phyloP scores from a whole-genome alignment of 352 stramenopile genomes.

The Plasmopara halstedii region DNA sequence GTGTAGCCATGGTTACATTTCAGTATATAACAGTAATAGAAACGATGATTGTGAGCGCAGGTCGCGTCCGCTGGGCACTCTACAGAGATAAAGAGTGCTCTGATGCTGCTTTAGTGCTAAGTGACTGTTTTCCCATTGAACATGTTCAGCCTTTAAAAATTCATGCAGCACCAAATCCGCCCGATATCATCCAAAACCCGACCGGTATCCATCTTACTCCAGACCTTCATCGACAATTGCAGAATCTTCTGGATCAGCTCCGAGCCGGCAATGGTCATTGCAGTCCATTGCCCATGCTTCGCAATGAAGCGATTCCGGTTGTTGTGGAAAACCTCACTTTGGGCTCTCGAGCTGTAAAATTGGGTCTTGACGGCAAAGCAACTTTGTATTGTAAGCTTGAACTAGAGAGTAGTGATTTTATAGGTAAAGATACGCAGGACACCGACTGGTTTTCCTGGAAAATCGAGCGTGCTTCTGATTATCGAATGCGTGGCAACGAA shows the following conservation, averaged over 20 bases:
- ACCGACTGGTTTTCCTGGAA: constrained; percentile 51
- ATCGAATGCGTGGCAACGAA: constrained; percentile 45
- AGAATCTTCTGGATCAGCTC: constrained; percentile 8
- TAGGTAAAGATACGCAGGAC: not conserved
- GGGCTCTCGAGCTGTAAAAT: constrained; percentile 10
- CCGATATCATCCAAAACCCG: constrained; percentile 2
- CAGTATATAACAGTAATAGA: constrained; percentile 7
- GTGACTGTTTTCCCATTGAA: constrained; percentile 14
- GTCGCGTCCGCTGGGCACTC: constrained; percentile 26
- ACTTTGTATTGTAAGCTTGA: constrained; percentile 27
- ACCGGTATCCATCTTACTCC: constrained; percentile 22
- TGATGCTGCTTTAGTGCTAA: constrained; percentile 8
- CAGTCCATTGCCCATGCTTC: not conserved
- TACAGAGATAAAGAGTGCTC: constrained; percentile 13
- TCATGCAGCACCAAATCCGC: not conserved
- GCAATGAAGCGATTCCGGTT: constrained; percentile 14
- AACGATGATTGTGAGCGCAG: constrained; percentile 1
- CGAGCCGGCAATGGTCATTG: not conserved
- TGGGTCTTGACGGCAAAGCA: constrained; percentile 8
- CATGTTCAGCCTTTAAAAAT: constrained; percentile 1
- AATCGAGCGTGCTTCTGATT: constrained; percentile 29
- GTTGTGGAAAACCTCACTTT: constrained; percentile 23
- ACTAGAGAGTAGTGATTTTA: constrained; percentile 4
- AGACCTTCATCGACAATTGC: constrained; percentile 19
- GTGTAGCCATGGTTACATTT: constrained; percentile 15